Conservation (phyloP, 148 eudicot species). For the Rhododendron vialii region DNA sequence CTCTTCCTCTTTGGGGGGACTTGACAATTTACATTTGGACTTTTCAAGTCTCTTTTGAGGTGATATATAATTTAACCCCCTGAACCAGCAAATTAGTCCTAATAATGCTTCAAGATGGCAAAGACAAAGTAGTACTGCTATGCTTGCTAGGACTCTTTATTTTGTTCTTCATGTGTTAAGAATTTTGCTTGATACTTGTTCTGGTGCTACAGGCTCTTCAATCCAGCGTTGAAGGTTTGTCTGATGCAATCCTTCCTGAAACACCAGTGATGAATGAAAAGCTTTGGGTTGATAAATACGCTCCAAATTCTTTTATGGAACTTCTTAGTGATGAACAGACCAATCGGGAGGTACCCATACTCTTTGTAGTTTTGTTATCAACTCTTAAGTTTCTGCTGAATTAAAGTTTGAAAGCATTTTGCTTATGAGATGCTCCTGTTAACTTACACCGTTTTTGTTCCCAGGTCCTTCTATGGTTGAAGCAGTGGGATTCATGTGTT, state of each 20-base stretch:
- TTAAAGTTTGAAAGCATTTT: not conserved
- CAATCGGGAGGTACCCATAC: constrained; percentile 73
- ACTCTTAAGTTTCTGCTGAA: not conserved
- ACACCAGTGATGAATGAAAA: constrained; percentile 47
- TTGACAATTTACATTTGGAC: not conserved
- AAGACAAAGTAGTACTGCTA: not conserved
- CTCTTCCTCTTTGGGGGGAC: not conserved
- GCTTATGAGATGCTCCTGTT: not conserved
- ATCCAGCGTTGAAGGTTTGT: constrained; percentile 50
- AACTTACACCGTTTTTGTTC: constrained; percentile 9
- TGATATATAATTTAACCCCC: not conserved
- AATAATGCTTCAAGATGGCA: not conserved
- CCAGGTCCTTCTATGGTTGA: constrained; percentile 93
- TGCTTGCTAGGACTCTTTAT: not conserved
- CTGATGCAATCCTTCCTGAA: constrained; percentile 27
- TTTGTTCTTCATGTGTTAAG: not conserved
- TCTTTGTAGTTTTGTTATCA: not conserved
- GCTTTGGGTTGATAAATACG: constrained; percentile 97
- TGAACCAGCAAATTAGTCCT: constrained; percentile 5
- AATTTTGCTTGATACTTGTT: not conserved
- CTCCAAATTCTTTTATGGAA: constrained; percentile 91
- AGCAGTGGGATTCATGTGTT: constrained; percentile 94
- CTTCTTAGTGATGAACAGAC: constrained; percentile 97
- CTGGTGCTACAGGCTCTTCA: constrained; percentile 55
- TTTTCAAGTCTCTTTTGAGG: not conserved